Conservation (phyloP, 1,284 basidiomycete species). For the Inonotus obliquus region DNA sequence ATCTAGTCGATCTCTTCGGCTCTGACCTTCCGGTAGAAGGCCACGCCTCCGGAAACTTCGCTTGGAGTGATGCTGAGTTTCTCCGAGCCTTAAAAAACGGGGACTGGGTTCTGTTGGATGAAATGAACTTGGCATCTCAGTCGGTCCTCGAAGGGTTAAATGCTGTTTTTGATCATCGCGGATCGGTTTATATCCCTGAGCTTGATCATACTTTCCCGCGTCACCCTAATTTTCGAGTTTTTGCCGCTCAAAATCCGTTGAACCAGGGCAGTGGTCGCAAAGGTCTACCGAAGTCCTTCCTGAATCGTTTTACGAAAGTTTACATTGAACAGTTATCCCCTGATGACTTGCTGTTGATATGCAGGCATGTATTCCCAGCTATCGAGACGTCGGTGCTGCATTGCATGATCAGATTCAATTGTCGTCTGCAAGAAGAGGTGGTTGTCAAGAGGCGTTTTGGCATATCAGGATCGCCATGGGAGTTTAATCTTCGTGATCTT, state of each 20-base stretch:
- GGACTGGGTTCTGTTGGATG: constrained; percentile 95
- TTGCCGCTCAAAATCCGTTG: constrained; percentile 97
- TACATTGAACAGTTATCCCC: constrained; percentile 86
- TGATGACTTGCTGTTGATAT: constrained; percentile 79
- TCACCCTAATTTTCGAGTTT: constrained; percentile 92
- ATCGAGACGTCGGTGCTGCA: constrained; percentile 52
- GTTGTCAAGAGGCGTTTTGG: constrained; percentile 70
- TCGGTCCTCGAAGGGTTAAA: constrained; percentile 97
- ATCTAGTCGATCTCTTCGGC: constrained; percentile 94
- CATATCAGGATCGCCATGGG: constrained; percentile 90
- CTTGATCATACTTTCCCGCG: constrained; percentile 85
- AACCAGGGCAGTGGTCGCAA: constrained; percentile 97
- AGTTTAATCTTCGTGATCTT: constrained; percentile 97
- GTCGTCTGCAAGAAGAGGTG: constrained; percentile 66
- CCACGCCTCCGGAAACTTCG: constrained; percentile 88
- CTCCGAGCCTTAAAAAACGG: constrained; percentile 89
- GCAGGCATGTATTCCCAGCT: constrained; percentile 68
- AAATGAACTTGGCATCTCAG: constrained; percentile 98
- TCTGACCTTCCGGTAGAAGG: constrained; percentile 96
- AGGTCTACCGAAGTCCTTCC: constrained; percentile 94
- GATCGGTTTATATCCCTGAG: constrained; percentile 93
- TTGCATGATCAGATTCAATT: constrained; percentile 86
- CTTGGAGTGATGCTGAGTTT: constrained; percentile 98
- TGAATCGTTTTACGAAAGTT: constrained; percentile 98
- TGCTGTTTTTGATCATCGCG: constrained; percentile 94